phyloP scores from a whole-genome alignment of 2,329 filamentous ascomycete genomes.

The Fusarium nurragi region DNA sequence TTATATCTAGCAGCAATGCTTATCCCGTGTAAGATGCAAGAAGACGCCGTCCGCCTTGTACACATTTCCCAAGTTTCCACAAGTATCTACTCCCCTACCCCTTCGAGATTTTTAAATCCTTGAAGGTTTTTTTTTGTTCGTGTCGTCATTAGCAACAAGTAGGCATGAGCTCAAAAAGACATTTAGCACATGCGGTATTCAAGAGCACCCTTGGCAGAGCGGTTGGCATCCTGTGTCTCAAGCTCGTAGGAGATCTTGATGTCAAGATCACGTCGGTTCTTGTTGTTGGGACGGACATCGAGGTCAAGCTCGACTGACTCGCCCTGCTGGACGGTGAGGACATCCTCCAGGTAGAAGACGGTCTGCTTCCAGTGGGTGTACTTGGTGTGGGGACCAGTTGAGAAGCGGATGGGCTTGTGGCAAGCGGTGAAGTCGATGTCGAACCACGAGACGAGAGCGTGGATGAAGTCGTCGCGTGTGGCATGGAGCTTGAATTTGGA shows the following conservation, averaged over 20 bases:
- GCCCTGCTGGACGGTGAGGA: slow-evolving; percentile 88
- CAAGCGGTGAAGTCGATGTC: slow-evolving; percentile 98
- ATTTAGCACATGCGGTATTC: slow-evolving; percentile 81
- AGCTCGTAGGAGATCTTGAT: slow-evolving; percentile 87
- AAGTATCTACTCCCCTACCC: slow-evolving; percentile 27
- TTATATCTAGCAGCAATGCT: slow-evolving; percentile 37
- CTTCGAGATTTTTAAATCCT: slow-evolving; percentile 5
- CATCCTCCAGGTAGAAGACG: slow-evolving; percentile 95
- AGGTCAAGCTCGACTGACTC: slow-evolving; percentile 81
- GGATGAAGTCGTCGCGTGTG: slow-evolving; percentile 92
- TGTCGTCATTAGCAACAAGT: slow-evolving; percentile 42
- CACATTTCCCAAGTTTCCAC: slow-evolving; percentile 33
- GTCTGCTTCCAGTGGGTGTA: slow-evolving; percentile 99
- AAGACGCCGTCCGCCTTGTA: slow-evolving; percentile 43
- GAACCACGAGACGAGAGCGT: slow-evolving; percentile 98
- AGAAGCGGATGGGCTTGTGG: slow-evolving; percentile 98
- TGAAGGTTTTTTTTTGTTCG: slow-evolving; percentile 24
- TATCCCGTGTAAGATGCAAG: slow-evolving; percentile 39
- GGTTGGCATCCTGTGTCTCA: slow-evolving; percentile 76
- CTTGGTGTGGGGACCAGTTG: slow-evolving; percentile 96
- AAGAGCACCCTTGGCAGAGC: slow-evolving; percentile 74
- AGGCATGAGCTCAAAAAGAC: slow-evolving; percentile 4
- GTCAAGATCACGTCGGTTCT: slow-evolving; percentile 95
- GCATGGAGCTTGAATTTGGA: slow-evolving; percentile 76
- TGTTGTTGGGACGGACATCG: slow-evolving; percentile 86